A percentile compares a stretch with the other conserved stretches of the same genome.
Conservation (phyloP, 163 green algal species). For the Scenedesmus sp. region DNA sequence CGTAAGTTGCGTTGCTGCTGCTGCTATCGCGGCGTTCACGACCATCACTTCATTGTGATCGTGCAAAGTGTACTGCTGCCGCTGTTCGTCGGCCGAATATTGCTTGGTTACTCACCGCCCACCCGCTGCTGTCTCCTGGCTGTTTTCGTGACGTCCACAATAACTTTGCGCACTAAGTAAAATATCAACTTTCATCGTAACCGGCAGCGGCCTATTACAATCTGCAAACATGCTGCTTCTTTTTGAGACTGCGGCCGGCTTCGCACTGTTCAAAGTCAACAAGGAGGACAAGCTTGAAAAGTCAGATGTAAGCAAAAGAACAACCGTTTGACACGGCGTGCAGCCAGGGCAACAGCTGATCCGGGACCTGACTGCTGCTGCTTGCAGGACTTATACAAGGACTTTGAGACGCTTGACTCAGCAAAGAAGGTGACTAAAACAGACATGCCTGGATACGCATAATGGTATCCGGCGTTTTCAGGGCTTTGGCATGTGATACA, state of each 20-base stretch:
- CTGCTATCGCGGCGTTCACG: not conserved
- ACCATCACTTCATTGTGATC: not conserved
- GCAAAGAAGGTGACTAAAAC: conserved; percentile 82
- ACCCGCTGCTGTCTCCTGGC: not conserved
- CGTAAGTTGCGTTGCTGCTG: not conserved
- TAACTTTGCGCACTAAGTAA: not conserved
- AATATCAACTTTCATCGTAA: not conserved
- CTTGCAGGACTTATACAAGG: conserved; percentile 84
- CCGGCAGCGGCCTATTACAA: not conserved
- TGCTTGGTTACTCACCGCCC: not conserved
- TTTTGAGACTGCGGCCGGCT: conserved; percentile 97
- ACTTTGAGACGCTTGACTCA: conserved; percentile 87
- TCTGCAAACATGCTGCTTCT: conserved; percentile 91
- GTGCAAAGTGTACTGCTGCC: not conserved
- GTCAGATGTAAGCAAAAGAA: conserved; percentile 71
- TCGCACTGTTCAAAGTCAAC: conserved; percentile 97
- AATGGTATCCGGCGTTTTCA: not conserved
- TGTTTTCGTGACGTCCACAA: not conserved
- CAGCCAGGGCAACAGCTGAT: conserved; percentile 16
- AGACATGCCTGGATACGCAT: not conserved
- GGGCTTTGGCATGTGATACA: not conserved
- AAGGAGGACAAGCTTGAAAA: conserved; percentile 94
- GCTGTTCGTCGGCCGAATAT: not conserved
- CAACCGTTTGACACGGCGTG: not conserved
- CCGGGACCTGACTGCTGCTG: not conserved